Conservation (phyloP, 495 filamentous ascomycete species). For the Cladorrhinum samala region DNA sequence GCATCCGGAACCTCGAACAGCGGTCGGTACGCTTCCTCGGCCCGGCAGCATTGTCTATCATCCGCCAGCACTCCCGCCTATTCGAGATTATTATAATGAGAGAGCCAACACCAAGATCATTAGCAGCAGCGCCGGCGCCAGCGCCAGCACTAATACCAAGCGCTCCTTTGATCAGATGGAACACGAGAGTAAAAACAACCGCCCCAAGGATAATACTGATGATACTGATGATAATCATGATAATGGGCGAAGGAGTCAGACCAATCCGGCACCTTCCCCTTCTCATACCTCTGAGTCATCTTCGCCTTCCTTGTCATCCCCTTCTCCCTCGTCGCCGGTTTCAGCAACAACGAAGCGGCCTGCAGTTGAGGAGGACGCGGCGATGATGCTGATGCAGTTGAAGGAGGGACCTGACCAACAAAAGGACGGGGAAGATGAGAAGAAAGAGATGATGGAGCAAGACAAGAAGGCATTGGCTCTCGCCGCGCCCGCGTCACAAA, state of each 20-base stretch:
- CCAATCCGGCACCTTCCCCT: not conserved
- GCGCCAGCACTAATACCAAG: not conserved
- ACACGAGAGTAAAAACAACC: too few species aligned
- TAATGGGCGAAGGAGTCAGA: not conserved
- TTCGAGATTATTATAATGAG: not conserved
- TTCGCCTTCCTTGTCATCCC: not conserved
- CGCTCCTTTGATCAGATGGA: slow-evolving; percentile 2
- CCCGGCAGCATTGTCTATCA: too few species aligned
- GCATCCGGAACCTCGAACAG: not conserved
- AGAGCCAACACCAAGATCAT: not conserved
- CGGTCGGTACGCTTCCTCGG: not conserved
- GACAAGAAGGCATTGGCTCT: too few species aligned
- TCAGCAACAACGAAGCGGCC: not conserved
- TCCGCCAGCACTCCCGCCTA: not conserved
- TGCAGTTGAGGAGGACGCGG: slow-evolving; percentile 5
- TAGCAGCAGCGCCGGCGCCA: not conserved
- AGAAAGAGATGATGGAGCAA: not conserved
- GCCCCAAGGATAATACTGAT: not conserved
- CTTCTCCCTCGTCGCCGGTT: not conserved
- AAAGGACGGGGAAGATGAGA: not conserved
- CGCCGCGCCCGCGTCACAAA: too few species aligned
- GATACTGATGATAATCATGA: slow-evolving; percentile 4
- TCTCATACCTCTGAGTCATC: not conserved
- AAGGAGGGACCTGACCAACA: not conserved
- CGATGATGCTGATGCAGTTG: slow-evolving; percentile 5